phyloP scores from a whole-genome alignment of 1,284 basidiomycete genomes.

The Leccinum cinnamomeum region DNA sequence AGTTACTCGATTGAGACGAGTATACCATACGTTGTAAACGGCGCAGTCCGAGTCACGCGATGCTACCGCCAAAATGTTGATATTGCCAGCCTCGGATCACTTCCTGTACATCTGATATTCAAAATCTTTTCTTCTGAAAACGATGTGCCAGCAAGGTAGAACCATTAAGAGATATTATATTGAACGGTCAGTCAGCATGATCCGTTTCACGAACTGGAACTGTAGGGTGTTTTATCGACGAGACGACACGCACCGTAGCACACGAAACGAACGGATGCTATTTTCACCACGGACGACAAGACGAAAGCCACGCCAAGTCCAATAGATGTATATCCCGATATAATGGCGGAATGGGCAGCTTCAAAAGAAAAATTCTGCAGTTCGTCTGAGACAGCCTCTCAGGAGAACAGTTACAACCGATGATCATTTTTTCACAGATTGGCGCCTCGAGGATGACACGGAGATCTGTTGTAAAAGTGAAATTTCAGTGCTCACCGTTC shows the following conservation, averaged over 20 bases:
- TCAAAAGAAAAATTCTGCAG: too few species aligned
- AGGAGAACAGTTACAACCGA: too few species aligned
- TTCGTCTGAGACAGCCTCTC: too few species aligned
- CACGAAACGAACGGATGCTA: constrained; percentile 7
- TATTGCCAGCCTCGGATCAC: background rate
- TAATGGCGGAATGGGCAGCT: constrained; percentile 3
- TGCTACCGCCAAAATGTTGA: too few species aligned
- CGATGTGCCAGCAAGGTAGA: too few species aligned
- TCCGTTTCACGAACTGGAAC: background rate
- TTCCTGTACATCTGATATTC: background rate
- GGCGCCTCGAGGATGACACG: background rate
- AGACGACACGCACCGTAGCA: background rate
- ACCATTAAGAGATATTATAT: too few species aligned
- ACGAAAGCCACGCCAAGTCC: background rate
- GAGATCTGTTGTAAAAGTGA: background rate
- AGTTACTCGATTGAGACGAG: constrained; percentile 22
- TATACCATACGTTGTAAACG: constrained; percentile 17
- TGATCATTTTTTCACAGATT: too few species aligned
- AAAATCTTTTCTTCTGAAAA: too few species aligned
- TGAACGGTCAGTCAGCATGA: background rate
- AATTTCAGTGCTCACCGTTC: too few species aligned
- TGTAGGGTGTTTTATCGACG: background rate
- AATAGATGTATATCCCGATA: constrained; percentile 4
- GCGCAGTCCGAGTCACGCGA: too few species aligned
- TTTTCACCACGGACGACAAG: background rate